Base-by-base conservation (phyloP, 306 rosid species). In the Fragaria vesca region DNA sequence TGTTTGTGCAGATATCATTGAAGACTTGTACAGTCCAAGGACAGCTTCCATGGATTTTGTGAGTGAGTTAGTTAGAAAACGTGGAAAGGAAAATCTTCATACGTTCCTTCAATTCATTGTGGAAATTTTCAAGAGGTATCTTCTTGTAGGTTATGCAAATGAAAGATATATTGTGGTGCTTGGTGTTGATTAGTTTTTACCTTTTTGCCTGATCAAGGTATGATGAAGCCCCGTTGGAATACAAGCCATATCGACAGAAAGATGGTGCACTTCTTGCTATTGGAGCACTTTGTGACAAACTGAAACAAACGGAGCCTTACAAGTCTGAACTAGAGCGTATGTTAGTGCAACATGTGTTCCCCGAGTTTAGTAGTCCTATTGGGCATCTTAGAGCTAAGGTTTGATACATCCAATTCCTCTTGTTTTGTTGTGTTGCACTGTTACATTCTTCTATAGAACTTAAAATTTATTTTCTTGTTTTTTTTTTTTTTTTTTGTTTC, bases 321-420 rank as follows among this genome's bases (percentile, higher is more conserved):
- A 94, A 92, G 81, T 90, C 98, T 54, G 95, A 92, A 87, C 97
- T 94, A 65, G 98, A 94, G 90, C 91, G 78, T 15, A 92, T 94
- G 98, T 76, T 94, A 79, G 98, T 94, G 86, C 97, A 94, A 81
- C 98, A 94, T 78, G 98, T 94, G 63, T 94, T 94, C 85, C 98
- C 95, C 11, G 98, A 94, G 88, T 94, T 94, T 82, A 88, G 84
- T 86, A 92, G 96, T 87, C 96, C 90, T 8, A 87, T 88, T 87
- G 98, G 98, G 81, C 97, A 94, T 88, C 98, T 94, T 65, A 89
- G 98, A 79, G 98, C 98, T 45, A 94, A 94, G 97, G 98, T 92
- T 78, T 76, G 85, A 46, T 76, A 30, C 76, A 7, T 52, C 47
- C 16, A 61, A 32, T 72, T 67, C 69, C 62, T 82, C 70, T 74